Evolutionary conservation across 768 basidiomycete genomes (phyloP).

Genomic region (Rubroboletus satanas): DNA sequence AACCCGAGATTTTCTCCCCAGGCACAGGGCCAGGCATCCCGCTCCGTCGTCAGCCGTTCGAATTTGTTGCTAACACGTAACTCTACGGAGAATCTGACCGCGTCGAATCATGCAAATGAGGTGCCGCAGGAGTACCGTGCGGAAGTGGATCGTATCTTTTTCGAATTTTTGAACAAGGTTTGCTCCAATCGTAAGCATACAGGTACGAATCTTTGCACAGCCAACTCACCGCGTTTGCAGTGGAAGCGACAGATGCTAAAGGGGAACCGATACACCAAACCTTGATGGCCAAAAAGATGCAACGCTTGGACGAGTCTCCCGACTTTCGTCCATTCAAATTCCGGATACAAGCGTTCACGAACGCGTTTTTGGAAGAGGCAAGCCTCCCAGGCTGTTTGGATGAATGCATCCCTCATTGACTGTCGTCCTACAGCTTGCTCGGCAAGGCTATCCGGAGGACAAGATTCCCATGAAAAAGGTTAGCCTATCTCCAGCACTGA

Average conservation of each 20-base stretch:
- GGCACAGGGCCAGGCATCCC: conserved; percentile 14
- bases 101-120: conserved; percentile 47
- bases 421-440: conserved; percentile 54
- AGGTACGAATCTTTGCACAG: conserved; percentile 2
- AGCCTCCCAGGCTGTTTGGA: conserved; percentile 16
- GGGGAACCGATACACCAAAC: conserved; percentile 98
- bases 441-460: conserved; percentile 86
- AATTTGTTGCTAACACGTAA: conserved; percentile 13
- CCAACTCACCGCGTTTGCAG: conserved; percentile 40
- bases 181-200: conserved; percentile 83
- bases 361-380: conserved; percentile 91
- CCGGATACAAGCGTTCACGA: conserved; percentile 96
- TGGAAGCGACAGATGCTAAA: conserved; percentile 90
- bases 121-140: conserved; percentile 76
- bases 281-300: conserved; percentile 99
- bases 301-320: conserved; percentile 89
- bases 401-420: conserved; percentile 7
- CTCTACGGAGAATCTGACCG: conserved; percentile 26
- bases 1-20: conserved; percentile 22
- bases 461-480: conserved; percentile 98
- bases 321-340: conserved; percentile 99
- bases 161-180: conserved; percentile 79
- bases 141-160: conserved; percentile 88
- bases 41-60: conserved; percentile 13
- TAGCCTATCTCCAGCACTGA: conserved; percentile 19